These are phyloP conservation scores for Nelumbo lutea DNA, from an alignment of 164 flowering plant genomes.

Conservation along the genomic window DNA sequence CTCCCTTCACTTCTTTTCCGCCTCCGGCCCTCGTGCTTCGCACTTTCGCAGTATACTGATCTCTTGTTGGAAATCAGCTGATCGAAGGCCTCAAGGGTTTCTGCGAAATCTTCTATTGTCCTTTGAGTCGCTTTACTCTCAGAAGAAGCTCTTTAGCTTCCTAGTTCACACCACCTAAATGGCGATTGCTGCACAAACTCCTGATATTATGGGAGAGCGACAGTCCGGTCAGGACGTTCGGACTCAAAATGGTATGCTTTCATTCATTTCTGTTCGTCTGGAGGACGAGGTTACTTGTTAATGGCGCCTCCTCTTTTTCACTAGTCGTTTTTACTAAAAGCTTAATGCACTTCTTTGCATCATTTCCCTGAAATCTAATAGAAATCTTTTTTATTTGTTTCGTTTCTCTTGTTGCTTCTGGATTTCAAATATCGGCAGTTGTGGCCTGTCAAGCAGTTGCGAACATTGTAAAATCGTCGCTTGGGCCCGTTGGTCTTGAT, in stretches of 20 bases:
- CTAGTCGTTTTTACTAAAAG: too few relatives aligned
- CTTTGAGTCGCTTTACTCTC: too few relatives aligned
- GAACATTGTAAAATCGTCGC: slow-evolving; percentile 86
- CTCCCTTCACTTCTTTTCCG: too few relatives aligned
- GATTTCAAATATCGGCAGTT: slow-evolving; percentile 39
- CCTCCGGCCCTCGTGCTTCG: too few relatives aligned
- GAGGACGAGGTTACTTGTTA: not conserved
- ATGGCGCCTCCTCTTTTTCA: not conserved
- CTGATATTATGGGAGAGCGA: slow-evolving; percentile 81
- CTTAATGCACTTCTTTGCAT: not conserved
- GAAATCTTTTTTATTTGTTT: not conserved
- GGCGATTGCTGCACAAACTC: slow-evolving; percentile 45
- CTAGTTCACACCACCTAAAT: slow-evolving; percentile 15
- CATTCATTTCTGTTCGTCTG: slow-evolving; percentile 6
- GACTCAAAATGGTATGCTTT: slow-evolving; percentile 77
- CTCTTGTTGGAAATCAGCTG: too few relatives aligned
- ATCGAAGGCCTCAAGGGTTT: too few relatives aligned
- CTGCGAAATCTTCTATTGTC: too few relatives aligned
- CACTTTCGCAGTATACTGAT: too few relatives aligned
- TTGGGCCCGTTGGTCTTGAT: slow-evolving; percentile 97
- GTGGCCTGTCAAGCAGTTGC: slow-evolving; percentile 88
- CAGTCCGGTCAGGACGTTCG: slow-evolving; percentile 98
- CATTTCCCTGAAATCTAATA: not conserved
- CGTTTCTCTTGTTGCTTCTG: not conserved
- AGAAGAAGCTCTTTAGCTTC: too few relatives aligned